phyloP scores from a whole-genome alignment of 2,329 filamentous ascomycete species.

The Stagonosporopsis chrysanthemi region DNA sequence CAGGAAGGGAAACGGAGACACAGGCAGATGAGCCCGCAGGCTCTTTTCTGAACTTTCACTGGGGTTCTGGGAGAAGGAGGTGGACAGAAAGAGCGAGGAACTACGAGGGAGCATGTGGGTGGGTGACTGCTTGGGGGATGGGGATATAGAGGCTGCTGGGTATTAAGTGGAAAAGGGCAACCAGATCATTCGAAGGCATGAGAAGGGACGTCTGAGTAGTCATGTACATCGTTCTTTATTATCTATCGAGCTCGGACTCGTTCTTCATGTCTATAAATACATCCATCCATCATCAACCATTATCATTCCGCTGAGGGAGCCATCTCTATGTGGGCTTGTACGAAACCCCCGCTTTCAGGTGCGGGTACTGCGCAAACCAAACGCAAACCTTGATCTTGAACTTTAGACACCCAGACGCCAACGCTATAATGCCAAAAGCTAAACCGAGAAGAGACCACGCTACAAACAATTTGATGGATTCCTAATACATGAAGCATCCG shows the following conservation, averaged over 20 bases:
- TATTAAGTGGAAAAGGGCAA: not conserved
- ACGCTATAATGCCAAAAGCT: conserved; percentile 13
- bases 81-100: no score
- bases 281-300: conserved; percentile 7
- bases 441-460: not conserved
- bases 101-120: no score
- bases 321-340: conserved; percentile 3
- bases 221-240: conserved; percentile 10
- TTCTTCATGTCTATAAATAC: conserved; percentile 2
- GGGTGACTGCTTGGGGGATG: no score
- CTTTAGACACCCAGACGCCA: conserved; percentile 8
- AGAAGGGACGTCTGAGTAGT: not conserved
- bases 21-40: no score
- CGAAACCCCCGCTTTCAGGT: not conserved
- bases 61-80: no score
- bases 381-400: conserved; percentile 15
- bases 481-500: not conserved
- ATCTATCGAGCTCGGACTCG: conserved; percentile 6
- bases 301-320: conserved; percentile 1
- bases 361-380: not conserved
- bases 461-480: conserved; percentile 1
- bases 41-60: no score
- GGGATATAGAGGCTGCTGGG: no score
- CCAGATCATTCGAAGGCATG: no score
- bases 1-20: no score